Percentiles rank a stretch among this genome's conserved stretches.
phyloP scores from a whole-genome alignment of 129 eudicot genomes.

The Pittosporum tobira region DNA sequence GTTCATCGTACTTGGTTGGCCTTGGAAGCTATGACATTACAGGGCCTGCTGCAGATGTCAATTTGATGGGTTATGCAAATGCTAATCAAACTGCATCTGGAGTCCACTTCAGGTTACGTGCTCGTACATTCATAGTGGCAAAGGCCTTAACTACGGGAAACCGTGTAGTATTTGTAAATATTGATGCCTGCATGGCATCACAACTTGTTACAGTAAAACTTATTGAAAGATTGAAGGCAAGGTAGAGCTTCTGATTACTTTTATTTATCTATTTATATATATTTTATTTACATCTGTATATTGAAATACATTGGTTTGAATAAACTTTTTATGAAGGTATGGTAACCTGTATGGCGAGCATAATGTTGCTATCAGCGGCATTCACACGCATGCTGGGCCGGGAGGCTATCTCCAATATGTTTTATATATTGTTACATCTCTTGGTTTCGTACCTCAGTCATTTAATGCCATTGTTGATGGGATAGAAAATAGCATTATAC shows the following conservation, averaged over 20 bases:
- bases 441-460: conserved; percentile 93
- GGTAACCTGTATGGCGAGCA: conserved; percentile 81
- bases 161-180: conserved; percentile 74
- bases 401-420: conserved; percentile 99
- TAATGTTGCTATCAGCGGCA: conserved; percentile 94
- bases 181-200: conserved; percentile 96
- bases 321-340: conserved; percentile 49
- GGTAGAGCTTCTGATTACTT: too few relatives aligned
- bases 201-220: conserved; percentile 83
- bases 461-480: conserved; percentile 97
- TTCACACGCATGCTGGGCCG: conserved; percentile 98
- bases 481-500: conserved; percentile 81
- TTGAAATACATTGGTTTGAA: too few relatives aligned
- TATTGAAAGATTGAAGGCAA: conserved; percentile 78
- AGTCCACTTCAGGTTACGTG: conserved; percentile 69
- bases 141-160: conserved; percentile 83
- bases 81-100: conserved; percentile 68
- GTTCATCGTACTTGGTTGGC: conserved; percentile 78
- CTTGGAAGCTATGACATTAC: conserved; percentile 96
- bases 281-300: too few relatives aligned
- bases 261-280: too few relatives aligned
- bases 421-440: conserved; percentile 87
- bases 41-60: conserved; percentile 93
- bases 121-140: conserved; percentile 81
- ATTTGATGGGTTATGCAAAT: conserved; percentile 99